Evolutionary conservation across 306 rosid species (phyloP), one percentile per base, ranked within the genome.

Genomic region (Pyrus betulifolia): DNA sequence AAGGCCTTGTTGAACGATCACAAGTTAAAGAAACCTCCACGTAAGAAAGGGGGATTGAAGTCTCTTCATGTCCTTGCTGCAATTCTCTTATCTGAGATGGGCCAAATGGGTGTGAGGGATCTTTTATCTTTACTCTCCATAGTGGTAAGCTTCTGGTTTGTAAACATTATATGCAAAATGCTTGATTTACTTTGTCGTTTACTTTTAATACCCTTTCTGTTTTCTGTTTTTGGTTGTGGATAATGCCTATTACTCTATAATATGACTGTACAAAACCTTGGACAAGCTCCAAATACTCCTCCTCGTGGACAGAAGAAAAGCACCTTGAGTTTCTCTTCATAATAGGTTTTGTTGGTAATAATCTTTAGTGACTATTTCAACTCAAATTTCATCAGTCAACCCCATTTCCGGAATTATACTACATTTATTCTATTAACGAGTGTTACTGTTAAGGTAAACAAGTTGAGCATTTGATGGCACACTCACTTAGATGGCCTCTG

Each of bases 1-100:
- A 78, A 72, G 51, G 78, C 65, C 71, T 76, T 61, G 67, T 70
- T 57, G 22, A 78, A 81, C 69, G 84, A 80, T 67, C 58, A 59
- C 52, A 74, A 67, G 54, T 71, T 67, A 72, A 85, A 86, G 79
- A 80, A 78, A 76, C 70, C 59, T 69, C 60, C 81, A 49, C 82
- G 72, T 42, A 92, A 88, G 84, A 88, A 82, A 72, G 86, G 93
- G 55, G 93, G 88, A 46, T 67, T 90, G 81, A 90, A 87, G 83
- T 90, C 96, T 51, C 87, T 92, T 74, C 84, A 92, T 77, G 89
- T 91, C 65, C 96, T 92, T 75, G 88, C 93, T 44, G 92, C 93
- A 69, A 87, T 93, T 85, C 87, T 90, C 54, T 83, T 89, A 61
- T 90, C 93, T 60, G 79, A 82, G 78, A 90, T 93, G 92, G 97